phyloP scores from a whole-genome alignment of 1,284 basidiomycete species.

The Cystobasidium slooffiae region DNA sequence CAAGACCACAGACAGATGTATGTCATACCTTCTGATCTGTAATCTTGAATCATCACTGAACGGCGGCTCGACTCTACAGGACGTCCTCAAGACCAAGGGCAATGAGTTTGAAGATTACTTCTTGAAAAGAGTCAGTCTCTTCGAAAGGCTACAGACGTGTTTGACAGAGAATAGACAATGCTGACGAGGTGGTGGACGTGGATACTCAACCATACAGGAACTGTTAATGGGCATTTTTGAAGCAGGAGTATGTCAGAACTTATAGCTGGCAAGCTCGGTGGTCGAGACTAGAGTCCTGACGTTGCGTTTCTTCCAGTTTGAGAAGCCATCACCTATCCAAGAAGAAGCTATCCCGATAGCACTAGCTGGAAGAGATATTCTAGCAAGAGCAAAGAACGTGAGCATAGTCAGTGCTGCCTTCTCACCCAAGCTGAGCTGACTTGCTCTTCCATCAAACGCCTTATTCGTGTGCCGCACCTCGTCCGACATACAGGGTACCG shows the following conservation, averaged over 20 bases:
- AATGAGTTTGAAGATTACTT: conserved; percentile 88
- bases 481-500: conserved; percentile 46
- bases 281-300: background rate
- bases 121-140: conserved; percentile 46
- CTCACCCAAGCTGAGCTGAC: background rate
- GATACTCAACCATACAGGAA: conserved; percentile 53
- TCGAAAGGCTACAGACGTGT: background rate
- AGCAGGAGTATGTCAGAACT: conserved; percentile 64
- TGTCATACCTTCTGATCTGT: conserved; percentile 39
- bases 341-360: conserved; percentile 71
- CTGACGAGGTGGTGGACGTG: background rate
- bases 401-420: background rate
- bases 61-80: conserved; percentile 57
- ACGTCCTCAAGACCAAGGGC: conserved; percentile 88
- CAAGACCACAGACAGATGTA: conserved; percentile 84
- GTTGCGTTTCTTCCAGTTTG: conserved; percentile 64
- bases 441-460: background rate
- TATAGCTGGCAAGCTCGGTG: background rate
- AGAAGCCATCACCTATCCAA: conserved; percentile 95
- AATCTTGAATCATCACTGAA: conserved; percentile 8
- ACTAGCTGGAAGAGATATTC: conserved; percentile 63
- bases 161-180: background rate
- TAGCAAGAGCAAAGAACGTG: conserved; percentile 68
- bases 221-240: conserved; percentile 92
- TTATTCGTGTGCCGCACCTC: background rate